Base-by-base conservation (phyloP, 2,329 filamentous ascomycete species). In the Penicillium sp. region DNA sequence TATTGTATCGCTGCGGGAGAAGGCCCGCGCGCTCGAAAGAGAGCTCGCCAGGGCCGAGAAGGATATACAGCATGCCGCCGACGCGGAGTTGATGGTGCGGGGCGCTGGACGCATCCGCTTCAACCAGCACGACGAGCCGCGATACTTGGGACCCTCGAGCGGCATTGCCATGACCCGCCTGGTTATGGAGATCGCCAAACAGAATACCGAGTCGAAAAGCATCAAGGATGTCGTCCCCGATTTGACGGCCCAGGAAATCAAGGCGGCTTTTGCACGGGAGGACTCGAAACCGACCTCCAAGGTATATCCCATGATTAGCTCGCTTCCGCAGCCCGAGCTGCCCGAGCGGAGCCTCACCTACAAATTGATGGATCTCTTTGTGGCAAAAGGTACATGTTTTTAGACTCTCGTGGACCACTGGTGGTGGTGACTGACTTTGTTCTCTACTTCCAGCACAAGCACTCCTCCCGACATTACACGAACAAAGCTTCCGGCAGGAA, bases 111-210 rank as follows among this genome's bases (percentile, higher is more conserved):
- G 92, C 60, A 90, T 97, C 62, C 87, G 87, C 39, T 83, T 97
- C 46, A 86, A 88, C 64, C 89, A 92, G 63, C 86, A 86, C 50
- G 90, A 95, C 69, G 92, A 96, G 72, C 86, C 89, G 14, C 89
- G 92, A 56, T 97, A 94, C 68, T 78, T 99, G 2, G 94, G 94
- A 0, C 89, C 94, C 2, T 96, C 92, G 44, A 97, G 92, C 69
- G 94, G 92, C 53, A 96, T 96, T 64, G 90, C 91, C 66, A 95
- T 97, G 77, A 95, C 92, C 11, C 85, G 92, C 27, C 80, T 97
- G 61, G 86, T 99, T 10, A 96, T 99, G 88, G 92, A 96, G 69
- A 85, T 96, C 72, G 92, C 92, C 47, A 97, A 96, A 74, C 87
- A 91, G 57, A 95, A 92, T 65, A 95, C 91, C 24, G 88, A 94